These are phyloP conservation scores for Citeromyces hawaiiensis DNA, from an alignment of 1,139 yeast genomes.

Conservation along the genomic window DNA sequence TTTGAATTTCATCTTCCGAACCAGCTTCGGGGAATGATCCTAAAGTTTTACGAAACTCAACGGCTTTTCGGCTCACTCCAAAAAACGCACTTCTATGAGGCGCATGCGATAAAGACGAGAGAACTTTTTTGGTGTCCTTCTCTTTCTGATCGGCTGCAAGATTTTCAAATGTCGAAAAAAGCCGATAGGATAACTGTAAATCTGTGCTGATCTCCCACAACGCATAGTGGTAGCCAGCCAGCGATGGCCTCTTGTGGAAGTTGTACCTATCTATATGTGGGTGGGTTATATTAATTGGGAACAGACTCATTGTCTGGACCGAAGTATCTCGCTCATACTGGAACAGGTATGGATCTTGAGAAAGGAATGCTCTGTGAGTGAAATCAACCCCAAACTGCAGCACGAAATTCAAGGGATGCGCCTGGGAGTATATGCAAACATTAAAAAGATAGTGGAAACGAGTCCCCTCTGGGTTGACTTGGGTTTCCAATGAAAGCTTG, in stretches of 20 bases:
- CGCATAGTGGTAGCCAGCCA: not conserved
- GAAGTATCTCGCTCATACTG: conserved; percentile 10
- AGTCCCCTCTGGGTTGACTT: conserved; percentile 9
- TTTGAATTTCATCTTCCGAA: conserved; percentile 7
- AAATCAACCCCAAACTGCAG: conserved; percentile 28
- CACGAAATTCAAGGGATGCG: conserved; percentile 25
- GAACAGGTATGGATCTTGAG: conserved; percentile 10
- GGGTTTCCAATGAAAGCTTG: conserved; percentile 19
- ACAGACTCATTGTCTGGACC: not conserved
- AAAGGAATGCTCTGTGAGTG: conserved; percentile 24
- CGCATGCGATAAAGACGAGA: not conserved
- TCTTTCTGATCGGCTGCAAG: not conserved
- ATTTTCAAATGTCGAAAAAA: not conserved
- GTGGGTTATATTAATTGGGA: not conserved
- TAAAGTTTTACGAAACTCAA: not conserved
- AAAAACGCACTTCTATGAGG: not conserved
- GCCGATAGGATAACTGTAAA: not conserved
- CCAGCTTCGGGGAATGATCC: not conserved
- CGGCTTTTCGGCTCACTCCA: not conserved
- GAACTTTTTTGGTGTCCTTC: not conserved
- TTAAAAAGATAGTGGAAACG: conserved; percentile 18
- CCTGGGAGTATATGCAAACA: conserved; percentile 20
- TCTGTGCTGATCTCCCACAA: not conserved
- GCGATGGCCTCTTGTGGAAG: not conserved
- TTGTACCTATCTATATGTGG: not conserved